phyloP scores from a whole-genome alignment of 495 filamentous ascomycete genomes.

The Aspergillus bertholletiae region DNA sequence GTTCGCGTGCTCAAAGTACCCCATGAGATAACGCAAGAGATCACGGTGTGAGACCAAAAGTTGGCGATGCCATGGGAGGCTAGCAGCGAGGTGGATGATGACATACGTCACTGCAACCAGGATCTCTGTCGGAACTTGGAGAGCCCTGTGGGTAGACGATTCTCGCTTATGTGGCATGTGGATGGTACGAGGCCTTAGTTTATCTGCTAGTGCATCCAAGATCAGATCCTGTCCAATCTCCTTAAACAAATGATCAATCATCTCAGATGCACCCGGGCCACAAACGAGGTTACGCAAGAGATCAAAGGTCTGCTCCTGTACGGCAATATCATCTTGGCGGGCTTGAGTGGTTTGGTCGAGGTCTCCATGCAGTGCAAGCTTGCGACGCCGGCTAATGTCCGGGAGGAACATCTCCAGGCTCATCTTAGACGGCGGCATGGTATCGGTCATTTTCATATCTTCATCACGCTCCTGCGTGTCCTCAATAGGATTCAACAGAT shows the following conservation, averaged over 20 bases:
- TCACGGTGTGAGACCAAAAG: slow-evolving; percentile 63
- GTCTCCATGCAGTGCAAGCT: slow-evolving; percentile 47
- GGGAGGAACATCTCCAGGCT: slow-evolving; percentile 42
- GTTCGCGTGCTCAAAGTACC: slow-evolving; percentile 63
- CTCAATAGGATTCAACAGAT: slow-evolving; percentile 59
- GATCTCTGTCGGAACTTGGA: slow-evolving; percentile 63
- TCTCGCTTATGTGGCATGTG: slow-evolving; percentile 38
- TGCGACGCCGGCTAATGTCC: slow-evolving; percentile 39
- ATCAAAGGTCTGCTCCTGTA: slow-evolving; percentile 87
- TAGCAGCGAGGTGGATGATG: slow-evolving; percentile 81
- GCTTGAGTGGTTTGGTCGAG: slow-evolving; percentile 48
- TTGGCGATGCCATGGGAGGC: slow-evolving; percentile 69
- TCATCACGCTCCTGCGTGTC: slow-evolving; percentile 59
- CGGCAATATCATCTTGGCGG: slow-evolving; percentile 72
- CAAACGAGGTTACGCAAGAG: slow-evolving; percentile 87
- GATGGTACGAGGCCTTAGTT: slow-evolving; percentile 56
- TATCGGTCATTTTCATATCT: slow-evolving; percentile 61
- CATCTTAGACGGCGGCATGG: slow-evolving; percentile 37
- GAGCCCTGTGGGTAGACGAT: slow-evolving; percentile 18
- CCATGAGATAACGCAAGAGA: slow-evolving; percentile 48
- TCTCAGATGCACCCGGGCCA: slow-evolving; percentile 60
- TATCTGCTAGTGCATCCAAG: slow-evolving; percentile 71
- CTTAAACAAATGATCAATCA: slow-evolving; percentile 80
- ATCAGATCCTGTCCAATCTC: slow-evolving; percentile 71
- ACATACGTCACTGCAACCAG: slow-evolving; percentile 70